Evolutionary conservation across 306 rosid species (phyloP), one percentile per base, ranked within the genome.

Genomic region (Cicer bijugum): DNA sequence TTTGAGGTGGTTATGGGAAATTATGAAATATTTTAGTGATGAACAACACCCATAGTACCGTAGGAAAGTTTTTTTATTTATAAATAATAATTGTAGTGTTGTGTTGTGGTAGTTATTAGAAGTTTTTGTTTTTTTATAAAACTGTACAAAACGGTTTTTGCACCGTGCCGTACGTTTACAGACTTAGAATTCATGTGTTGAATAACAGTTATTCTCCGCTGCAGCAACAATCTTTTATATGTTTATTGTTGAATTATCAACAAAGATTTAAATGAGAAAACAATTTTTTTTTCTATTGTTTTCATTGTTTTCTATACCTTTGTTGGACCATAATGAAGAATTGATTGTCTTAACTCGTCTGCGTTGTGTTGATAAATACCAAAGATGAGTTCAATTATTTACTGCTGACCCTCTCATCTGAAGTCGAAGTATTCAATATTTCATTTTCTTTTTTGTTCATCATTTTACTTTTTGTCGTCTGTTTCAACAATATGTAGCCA

Each of bases 321-420:
- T 75, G 70, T 52, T 57, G n/a, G 10, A 47, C 56, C 55, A 57
- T 28, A 39, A 15, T 70, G 74, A 55, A 48, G 48, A 70, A 42
- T 37, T 70, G 47, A 63, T 74, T 45, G 47, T 63, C 20, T 45
- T 56, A 43, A 47, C 9, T 69, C 69, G 16, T 75, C 42, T 16
- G 40, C 42, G 10, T 44, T 47, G 8, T 16, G 16, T 76, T 19
- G 64, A 47, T 62, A 55, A 47, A 53, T 20, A 39, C 51, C 20
- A 50, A 3, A 7, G 69, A 51, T 7, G 52, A 46, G 63, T 37
- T 72, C 69, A 51, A 53, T 51, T 68, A 44, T 67, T 45, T 67
- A 44, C 72, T 43, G 63, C 38, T 40, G 77, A 48, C 75, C 50
- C 14, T 57, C 51, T 74, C 56, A 33, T 20, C 69, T 50, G 74